Base-by-base conservation (phyloP, 2,329 filamentous ascomycete species). In the Aureobasidium mangrovei region DNA sequence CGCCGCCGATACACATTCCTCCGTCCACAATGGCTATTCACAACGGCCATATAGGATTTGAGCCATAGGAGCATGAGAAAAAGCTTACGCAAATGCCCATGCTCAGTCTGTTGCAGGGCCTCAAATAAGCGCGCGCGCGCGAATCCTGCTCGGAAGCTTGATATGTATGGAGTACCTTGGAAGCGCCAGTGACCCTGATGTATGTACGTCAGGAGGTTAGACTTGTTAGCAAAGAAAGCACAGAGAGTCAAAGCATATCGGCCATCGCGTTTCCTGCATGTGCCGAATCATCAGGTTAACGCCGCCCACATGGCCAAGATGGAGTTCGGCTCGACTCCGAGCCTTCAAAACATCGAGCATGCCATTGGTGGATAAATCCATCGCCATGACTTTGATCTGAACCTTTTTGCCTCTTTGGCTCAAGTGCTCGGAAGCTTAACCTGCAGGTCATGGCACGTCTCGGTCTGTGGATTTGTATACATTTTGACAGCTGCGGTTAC, bases 401-500 rank as follows among this genome's bases (percentile, higher is more conserved):
- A 32, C 36, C 47, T 52, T 42, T 28, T 28, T 32, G 29, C 29
- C 47, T 42, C 12, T 52, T 52, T 42, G 39, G 38, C 10, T 42
- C 47, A 28, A n/a, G 31, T 52, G 28, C 46, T 51, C 47, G 47
- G 47, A 51, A 51, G 47, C 38, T 51, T 51, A 42, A 42, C 31
- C 24, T 7, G 29, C n/a, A 49, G 8, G 46, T 40, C 36, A 8
- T 49, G 46, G 36, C 35, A 49, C 46, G 27, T 32, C 46, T 49
- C 46, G 46, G 46, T 39, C 35, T 9, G 35, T 32, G 46, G 39
- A 49, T 49, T 49, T 49, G 46, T 49, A 36, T 49, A 49, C 46
- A 48, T 7, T 28, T 49, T 5, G 28, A 49, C 46, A 39, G 46
- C 35, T 39, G 45, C 35, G 46, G 46, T n/a, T 12, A 26, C 18